Conservation (phyloP, 768 basidiomycete species). For the Favolaschia claudopus region DNA sequence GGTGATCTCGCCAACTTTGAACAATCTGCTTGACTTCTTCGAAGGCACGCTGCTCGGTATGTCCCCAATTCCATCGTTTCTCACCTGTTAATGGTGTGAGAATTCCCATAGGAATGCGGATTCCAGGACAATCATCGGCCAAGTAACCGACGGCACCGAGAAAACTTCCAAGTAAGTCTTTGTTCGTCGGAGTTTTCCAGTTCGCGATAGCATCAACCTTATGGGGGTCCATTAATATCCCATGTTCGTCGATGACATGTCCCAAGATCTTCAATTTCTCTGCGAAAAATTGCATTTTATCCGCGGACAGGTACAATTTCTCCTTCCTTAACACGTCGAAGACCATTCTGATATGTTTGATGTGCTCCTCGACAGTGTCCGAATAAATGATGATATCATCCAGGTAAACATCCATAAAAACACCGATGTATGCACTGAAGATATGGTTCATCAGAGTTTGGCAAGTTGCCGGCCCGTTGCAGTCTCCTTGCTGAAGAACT, state of each 20-base stretch:
- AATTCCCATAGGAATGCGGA: conserved; percentile 48
- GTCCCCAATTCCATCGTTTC: conserved; percentile 35
- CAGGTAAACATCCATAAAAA: conserved; percentile 38
- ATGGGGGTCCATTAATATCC: conserved; percentile 51
- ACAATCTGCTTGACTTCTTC: conserved; percentile 41
- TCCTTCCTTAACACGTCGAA: conserved; percentile 42
- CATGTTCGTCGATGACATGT: conserved; percentile 41
- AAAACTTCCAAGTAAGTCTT: conserved; percentile 43
- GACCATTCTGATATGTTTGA: conserved; percentile 37
- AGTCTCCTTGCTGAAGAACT: conserved; percentile 41
- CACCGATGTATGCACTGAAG: conserved; percentile 41
- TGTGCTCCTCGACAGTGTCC: conserved; percentile 43
- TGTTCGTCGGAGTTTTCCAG: conserved; percentile 44
- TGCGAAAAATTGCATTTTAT: conserved; percentile 43
- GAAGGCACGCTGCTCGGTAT: conserved; percentile 43
- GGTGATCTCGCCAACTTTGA: conserved; percentile 25
- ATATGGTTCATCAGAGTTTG: conserved; percentile 53
- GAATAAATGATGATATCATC: conserved; percentile 55
- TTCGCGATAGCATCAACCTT: conserved; percentile 47
- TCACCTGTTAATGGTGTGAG: conserved; percentile 34
- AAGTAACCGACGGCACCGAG: conserved; percentile 39
- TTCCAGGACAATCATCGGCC: conserved; percentile 37
- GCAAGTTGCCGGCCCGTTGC: conserved; percentile 42
- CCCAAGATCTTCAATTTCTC: conserved; percentile 41
- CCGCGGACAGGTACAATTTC: conserved; percentile 43